phyloP scores from a whole-genome alignment of 2,329 filamentous ascomycete species.

The Aureobasidium sp. region DNA sequence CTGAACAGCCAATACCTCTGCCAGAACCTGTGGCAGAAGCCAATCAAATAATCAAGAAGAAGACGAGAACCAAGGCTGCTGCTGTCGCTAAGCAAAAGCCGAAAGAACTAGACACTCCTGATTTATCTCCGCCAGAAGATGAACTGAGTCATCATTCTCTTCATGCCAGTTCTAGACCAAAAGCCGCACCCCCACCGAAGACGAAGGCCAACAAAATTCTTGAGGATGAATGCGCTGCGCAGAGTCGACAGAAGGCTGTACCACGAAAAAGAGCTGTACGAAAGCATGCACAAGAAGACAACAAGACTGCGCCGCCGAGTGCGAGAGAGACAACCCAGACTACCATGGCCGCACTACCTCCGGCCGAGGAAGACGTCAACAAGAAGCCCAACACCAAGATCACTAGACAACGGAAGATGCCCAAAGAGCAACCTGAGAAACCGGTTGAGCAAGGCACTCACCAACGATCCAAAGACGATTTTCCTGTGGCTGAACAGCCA shows the following conservation, averaged over 20 bases:
- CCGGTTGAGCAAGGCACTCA: background rate
- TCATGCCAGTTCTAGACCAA: background rate
- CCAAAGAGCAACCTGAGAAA: background rate
- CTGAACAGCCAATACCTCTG: background rate
- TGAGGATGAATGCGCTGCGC: background rate
- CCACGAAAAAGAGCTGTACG: background rate
- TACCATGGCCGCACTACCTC: background rate
- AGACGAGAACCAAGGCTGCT: background rate
- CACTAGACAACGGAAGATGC: background rate
- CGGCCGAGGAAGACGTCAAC: background rate
- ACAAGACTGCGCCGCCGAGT: background rate
- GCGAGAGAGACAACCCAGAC: background rate
- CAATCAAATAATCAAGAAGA: background rate
- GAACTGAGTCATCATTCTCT: background rate
- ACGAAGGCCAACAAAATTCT: background rate
- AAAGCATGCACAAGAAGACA: background rate
- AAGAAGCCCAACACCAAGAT: background rate
- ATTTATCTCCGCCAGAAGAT: background rate
- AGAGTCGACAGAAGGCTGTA: background rate
- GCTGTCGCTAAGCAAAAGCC: background rate
- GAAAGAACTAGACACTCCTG: background rate
- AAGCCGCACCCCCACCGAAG: background rate
- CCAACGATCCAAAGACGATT: background rate
- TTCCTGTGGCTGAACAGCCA: background rate
- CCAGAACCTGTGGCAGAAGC: background rate